These are phyloP conservation scores for Monosporascus sp. DNA, from an alignment of 2,329 filamentous ascomycete genomes.

Conservation along the genomic window DNA sequence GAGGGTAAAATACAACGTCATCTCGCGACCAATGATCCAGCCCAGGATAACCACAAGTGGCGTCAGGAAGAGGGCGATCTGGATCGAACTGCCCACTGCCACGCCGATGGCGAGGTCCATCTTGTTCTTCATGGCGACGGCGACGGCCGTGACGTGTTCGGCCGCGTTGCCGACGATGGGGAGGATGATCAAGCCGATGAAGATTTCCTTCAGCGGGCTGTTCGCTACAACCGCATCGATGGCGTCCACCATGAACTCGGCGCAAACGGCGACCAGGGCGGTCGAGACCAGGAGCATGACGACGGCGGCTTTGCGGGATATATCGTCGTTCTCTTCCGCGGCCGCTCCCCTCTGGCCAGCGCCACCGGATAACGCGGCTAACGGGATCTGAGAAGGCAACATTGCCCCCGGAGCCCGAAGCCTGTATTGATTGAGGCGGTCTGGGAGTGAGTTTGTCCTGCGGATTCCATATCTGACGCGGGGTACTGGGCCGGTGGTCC, in stretches of 20 bases:
- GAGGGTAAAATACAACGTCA: conserved; percentile 78
- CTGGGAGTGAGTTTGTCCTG: conserved; percentile 69
- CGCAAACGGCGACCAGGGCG: conserved; percentile 61
- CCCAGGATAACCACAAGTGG: conserved; percentile 65
- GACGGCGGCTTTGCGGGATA: conserved; percentile 53
- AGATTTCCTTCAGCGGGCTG: conserved; percentile 56
- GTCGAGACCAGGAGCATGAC: conserved; percentile 60
- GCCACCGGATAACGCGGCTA: conserved; percentile 28
- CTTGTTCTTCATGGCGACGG: conserved; percentile 68
- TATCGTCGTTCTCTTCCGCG: conserved; percentile 38
- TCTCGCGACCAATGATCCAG: conserved; percentile 64
- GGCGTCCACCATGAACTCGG: conserved; percentile 64
- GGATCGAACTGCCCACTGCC: conserved; percentile 65
- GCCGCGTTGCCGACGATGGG: conserved; percentile 71
- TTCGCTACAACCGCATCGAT: conserved; percentile 58
- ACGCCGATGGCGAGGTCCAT: conserved; percentile 72
- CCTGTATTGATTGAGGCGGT: conserved; percentile 50
- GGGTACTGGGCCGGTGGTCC: conserved; percentile 43
- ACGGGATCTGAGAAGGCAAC: conserved; percentile 42
- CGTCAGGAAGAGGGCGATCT: conserved; percentile 67
- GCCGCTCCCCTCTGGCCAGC: conserved; percentile 13
- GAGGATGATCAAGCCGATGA: conserved; percentile 67
- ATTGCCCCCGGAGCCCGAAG: conserved; percentile 45
- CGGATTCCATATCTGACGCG: conserved; percentile 61
- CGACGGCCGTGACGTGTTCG: conserved; percentile 67